Evolutionary conservation across 2,329 filamentous ascomycete genomes (phyloP).

Genomic region (Neofusicoccum ribis): DNA sequence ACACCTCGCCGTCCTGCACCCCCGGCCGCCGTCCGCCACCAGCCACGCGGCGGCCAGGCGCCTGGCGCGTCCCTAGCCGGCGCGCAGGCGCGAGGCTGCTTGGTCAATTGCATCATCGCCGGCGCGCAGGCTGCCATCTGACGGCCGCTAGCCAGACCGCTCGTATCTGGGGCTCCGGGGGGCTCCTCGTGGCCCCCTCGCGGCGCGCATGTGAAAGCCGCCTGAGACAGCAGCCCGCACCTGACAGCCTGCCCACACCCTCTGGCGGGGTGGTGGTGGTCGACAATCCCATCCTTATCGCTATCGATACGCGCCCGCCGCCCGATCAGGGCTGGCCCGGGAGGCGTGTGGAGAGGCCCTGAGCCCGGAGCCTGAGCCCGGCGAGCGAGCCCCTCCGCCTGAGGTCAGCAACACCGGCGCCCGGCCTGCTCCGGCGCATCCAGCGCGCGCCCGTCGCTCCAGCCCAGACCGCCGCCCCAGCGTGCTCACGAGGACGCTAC

Average conservation of each 20-base stretch:
- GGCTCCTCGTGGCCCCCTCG: slow-evolving; percentile 12
- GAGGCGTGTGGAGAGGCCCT: background rate
- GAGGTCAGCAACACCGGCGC: slow-evolving; percentile 1
- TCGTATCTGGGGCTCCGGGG: background rate
- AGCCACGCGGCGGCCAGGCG: slow-evolving; percentile 9
- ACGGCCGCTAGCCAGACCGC: slow-evolving; percentile 17
- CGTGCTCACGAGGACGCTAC: background rate
- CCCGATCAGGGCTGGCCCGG: background rate
- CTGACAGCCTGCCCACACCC: slow-evolving; percentile 16
- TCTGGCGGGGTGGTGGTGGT: background rate
- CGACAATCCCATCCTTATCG: slow-evolving; percentile 1
- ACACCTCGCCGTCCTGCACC: slow-evolving; percentile 6
- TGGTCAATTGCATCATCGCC: slow-evolving; percentile 17
- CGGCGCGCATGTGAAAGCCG: slow-evolving; percentile 19
- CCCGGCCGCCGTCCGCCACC: background rate
- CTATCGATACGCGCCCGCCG: slow-evolving; percentile 6
- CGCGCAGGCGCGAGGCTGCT: background rate
- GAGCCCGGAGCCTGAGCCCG: background rate
- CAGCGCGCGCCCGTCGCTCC: background rate
- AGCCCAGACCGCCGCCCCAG: background rate
- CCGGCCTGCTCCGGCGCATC: background rate
- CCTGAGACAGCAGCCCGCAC: slow-evolving; percentile 12
- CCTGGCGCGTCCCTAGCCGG: slow-evolving; percentile 8
- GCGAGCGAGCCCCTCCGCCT: background rate
- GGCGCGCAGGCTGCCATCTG: slow-evolving; percentile 15